Conservation (phyloP, 1,284 basidiomycete species). For the Puccinia polysora region DNA sequence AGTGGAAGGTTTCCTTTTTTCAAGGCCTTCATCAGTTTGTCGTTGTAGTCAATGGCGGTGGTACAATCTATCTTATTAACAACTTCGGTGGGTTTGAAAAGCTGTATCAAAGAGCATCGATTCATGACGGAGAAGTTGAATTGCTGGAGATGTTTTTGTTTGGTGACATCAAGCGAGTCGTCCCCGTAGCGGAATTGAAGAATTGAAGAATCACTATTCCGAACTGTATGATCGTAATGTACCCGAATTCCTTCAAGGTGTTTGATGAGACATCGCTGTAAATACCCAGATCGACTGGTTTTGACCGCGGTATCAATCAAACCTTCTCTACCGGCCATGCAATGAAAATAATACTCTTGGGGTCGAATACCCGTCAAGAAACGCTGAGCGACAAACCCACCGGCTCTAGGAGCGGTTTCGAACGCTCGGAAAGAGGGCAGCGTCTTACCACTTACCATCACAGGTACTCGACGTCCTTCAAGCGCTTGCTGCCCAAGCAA, state of each 20-base stretch:
- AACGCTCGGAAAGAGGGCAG: slow-evolving; percentile 95
- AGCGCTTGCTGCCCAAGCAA: slow-evolving; percentile 94
- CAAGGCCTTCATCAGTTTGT: slow-evolving; percentile 76
- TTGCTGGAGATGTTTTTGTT: slow-evolving; percentile 62
- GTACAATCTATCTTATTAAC: slow-evolving; percentile 63
- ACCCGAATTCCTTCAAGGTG: slow-evolving; percentile 93
- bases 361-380: slow-evolving; percentile 98
- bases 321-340: slow-evolving; percentile 99
- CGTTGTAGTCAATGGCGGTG: slow-evolving; percentile 73
- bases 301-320: slow-evolving; percentile 99
- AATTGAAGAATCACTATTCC: slow-evolving; percentile 85
- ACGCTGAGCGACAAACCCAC: slow-evolving; percentile 98
- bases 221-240: slow-evolving; percentile 97
- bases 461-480: slow-evolving; percentile 95
- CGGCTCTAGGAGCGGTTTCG: slow-evolving; percentile 93
- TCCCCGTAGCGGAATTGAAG: slow-evolving; percentile 98
- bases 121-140: slow-evolving; percentile 93
- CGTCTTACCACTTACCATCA: slow-evolving; percentile 99
- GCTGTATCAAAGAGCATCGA: slow-evolving; percentile 70
- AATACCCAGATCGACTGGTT: slow-evolving; percentile 94
- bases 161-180: slow-evolving; percentile 92
- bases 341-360: slow-evolving; percentile 99
- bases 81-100: slow-evolving; percentile 66
- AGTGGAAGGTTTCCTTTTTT: slow-evolving; percentile 59
- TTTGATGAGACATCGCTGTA: slow-evolving; percentile 97